These are phyloP conservation scores for Echinosophora koreensis DNA, from an alignment of 306 rosid species.

Conservation along the genomic window DNA sequence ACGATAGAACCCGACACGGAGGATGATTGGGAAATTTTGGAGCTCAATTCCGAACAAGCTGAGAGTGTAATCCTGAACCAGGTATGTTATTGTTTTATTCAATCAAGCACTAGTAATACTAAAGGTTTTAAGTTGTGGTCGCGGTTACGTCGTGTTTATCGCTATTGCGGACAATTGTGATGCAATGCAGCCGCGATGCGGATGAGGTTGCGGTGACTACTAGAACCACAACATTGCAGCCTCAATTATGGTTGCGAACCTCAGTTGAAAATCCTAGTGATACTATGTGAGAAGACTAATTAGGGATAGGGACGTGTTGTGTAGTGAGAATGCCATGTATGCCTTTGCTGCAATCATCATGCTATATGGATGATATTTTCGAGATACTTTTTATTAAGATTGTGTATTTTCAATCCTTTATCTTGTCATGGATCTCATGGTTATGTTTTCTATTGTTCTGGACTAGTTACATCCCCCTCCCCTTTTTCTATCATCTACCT, in stretches of 20 bases:
- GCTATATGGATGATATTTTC: not conserved
- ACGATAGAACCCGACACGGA: slow-evolving; percentile 77
- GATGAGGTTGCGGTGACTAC: too few relatives aligned
- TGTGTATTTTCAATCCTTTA: slow-evolving; percentile 5
- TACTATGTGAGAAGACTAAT: not conserved
- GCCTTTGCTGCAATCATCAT: not conserved
- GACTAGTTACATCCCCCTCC: not conserved
- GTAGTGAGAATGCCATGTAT: slow-evolving; percentile 13
- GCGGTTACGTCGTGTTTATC: too few relatives aligned
- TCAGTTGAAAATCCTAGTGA: not conserved
- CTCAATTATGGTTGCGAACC: too few relatives aligned
- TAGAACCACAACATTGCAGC: too few relatives aligned
- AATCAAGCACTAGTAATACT: too few relatives aligned
- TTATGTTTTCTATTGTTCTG: slow-evolving; percentile 1
- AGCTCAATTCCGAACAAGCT: slow-evolving; percentile 84
- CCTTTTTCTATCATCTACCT: not conserved
- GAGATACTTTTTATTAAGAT: not conserved
- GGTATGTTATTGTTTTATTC: slow-evolving; percentile 49
- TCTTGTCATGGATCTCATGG: not conserved
- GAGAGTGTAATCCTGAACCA: slow-evolving; percentile 81
- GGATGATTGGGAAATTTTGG: slow-evolving; percentile 98
- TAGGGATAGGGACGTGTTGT: not conserved
- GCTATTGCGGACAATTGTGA: too few relatives aligned
- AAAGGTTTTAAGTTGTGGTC: too few relatives aligned
- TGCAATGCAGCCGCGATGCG: too few relatives aligned